phyloP scores from a whole-genome alignment of 805 yeast genomes.

The Candida fluviatilis region DNA sequence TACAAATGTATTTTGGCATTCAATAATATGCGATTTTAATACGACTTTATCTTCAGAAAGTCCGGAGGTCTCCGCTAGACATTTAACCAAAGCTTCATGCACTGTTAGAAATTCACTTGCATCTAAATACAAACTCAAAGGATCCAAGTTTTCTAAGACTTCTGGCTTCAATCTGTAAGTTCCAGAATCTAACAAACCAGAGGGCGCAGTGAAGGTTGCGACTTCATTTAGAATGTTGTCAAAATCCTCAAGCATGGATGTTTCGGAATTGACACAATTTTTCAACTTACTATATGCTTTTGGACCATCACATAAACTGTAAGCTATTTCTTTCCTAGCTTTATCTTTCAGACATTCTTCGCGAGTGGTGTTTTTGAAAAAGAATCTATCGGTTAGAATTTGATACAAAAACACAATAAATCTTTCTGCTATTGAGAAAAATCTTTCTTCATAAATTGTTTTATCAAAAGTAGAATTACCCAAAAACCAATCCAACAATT shows the following conservation, averaged over 20 bases:
- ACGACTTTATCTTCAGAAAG: slow-evolving; percentile 40
- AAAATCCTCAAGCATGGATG: slow-evolving; percentile 35
- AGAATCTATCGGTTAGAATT: slow-evolving; percentile 35
- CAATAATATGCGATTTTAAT: slow-evolving; percentile 42
- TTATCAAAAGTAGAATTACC: slow-evolving; percentile 27
- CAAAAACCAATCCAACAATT: slow-evolving; percentile 45
- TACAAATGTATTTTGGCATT: slow-evolving; percentile 30
- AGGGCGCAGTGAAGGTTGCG: slow-evolving; percentile 62
- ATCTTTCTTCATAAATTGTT: slow-evolving; percentile 47
- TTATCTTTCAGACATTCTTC: slow-evolving; percentile 22
- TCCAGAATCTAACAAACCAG: slow-evolving; percentile 55
- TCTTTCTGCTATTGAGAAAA: slow-evolving; percentile 40
- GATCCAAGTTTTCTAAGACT: slow-evolving; percentile 55
- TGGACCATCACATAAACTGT: slow-evolving; percentile 50
- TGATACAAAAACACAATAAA: slow-evolving; percentile 42
- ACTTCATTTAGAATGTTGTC: slow-evolving; percentile 55
- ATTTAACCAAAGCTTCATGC: slow-evolving; percentile 42
- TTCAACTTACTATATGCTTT: slow-evolving; percentile 49
- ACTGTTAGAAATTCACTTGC: slow-evolving; percentile 49
- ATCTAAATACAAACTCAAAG: slow-evolving; percentile 47
- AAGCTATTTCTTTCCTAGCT: slow-evolving; percentile 43
- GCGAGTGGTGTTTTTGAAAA: slow-evolving; percentile 19
- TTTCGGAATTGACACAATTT: slow-evolving; percentile 18
- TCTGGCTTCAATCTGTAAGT: slow-evolving; percentile 63
- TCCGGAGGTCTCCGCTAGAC: slow-evolving; percentile 35